These are phyloP conservation scores for Avena eriantha DNA, from an alignment of 176 grass and related monocot genomes.

Conservation along the genomic window DNA sequence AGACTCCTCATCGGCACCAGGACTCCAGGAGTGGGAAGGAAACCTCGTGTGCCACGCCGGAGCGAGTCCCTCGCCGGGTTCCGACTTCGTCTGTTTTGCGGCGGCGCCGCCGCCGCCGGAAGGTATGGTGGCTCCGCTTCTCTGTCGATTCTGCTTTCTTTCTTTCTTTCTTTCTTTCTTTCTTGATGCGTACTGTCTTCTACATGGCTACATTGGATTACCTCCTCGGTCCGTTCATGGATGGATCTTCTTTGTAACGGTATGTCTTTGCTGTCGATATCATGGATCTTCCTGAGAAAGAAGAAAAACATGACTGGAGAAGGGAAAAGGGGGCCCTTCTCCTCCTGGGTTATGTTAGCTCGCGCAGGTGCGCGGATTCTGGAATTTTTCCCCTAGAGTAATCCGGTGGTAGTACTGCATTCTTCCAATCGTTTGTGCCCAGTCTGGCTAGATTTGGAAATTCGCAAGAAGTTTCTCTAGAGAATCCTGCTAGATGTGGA, in stretches of 20 bases:
- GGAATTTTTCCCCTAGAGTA: neutral
- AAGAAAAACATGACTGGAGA: neutral
- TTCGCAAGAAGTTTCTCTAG: neutral
- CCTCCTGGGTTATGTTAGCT: neutral
- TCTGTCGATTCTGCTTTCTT: neutral
- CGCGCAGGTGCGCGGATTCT: neutral
- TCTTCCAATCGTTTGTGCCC: neutral
- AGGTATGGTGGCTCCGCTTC: conserved; percentile 31
- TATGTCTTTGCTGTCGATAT: neutral
- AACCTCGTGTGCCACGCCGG: neutral
- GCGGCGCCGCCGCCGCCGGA: neutral
- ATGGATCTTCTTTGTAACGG: neutral
- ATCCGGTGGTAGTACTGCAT: neutral
- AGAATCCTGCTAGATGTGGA: neutral
- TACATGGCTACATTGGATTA: neutral
- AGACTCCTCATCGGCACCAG: neutral
- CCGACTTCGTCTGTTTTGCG: neutral
- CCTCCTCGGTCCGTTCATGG: neutral
- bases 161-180: too few species aligned
- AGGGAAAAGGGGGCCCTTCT: neutral
- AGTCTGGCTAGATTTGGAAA: neutral
- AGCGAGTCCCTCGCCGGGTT: neutral
- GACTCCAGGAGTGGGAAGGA: neutral
- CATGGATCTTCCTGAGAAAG: neutral
- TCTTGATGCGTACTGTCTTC: neutral